A percentile compares a stretch with the other conserved stretches of the same genome.
Conservation (phyloP, 768 basidiomycete genomes). For the Tylopilus subfusipes region DNA sequence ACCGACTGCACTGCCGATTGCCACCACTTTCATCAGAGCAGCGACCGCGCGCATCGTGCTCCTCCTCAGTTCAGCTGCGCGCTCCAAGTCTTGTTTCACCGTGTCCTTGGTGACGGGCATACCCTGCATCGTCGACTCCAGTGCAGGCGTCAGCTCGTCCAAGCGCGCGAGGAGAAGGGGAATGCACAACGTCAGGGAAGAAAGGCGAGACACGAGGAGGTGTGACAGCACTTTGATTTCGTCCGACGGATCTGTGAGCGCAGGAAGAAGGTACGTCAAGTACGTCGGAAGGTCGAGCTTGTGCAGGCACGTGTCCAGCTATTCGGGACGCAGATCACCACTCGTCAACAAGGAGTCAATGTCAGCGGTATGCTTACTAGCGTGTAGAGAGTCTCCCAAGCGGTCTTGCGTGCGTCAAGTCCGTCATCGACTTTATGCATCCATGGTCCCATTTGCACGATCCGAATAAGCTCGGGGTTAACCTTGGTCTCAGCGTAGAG, state of each 20-base stretch:
- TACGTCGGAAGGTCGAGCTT: constrained; percentile 88
- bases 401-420: constrained; percentile 92
- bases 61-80: constrained; percentile 85
- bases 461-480: constrained; percentile 76
- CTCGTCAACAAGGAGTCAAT: neutral
- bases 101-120: constrained; percentile 89
- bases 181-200: constrained; percentile 55
- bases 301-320: constrained; percentile 89
- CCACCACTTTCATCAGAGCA: constrained; percentile 71
- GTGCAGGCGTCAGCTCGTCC: constrained; percentile 77
- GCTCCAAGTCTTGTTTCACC: constrained; percentile 88
- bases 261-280: constrained; percentile 74
- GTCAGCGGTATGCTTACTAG: constrained; percentile 51
- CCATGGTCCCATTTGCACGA: constrained; percentile 97
- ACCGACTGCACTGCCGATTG: constrained; percentile 52
- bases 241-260: constrained; percentile 85
- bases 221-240: constrained; percentile 97
- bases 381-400: constrained; percentile 96
- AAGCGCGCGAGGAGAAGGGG: constrained; percentile 54
- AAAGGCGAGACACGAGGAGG: constrained; percentile 90
- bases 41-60: constrained; percentile 86
- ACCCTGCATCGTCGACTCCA: constrained; percentile 89
- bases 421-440: constrained; percentile 97
- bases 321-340: neutral
- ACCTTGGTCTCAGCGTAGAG: constrained; percentile 84